Evolutionary conservation across 805 yeast species (phyloP).

Genomic region (Maudiozyma serrabonitensis): DNA sequence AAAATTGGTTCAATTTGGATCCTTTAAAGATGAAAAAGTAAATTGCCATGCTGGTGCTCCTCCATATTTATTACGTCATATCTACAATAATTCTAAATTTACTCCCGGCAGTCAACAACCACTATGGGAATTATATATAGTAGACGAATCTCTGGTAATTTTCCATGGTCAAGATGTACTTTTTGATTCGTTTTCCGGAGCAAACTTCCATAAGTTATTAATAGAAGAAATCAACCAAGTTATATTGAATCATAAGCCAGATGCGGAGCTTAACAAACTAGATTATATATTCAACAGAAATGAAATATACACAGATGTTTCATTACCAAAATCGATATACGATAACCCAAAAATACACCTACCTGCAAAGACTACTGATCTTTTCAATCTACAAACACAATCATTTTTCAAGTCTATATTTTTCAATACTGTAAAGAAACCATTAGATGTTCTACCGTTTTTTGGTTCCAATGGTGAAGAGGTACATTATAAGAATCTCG

Average conservation of each 20-base stretch:
- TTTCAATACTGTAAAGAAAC: constrained; percentile 18
- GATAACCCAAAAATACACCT: constrained; percentile 19
- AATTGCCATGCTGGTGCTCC: constrained; percentile 24
- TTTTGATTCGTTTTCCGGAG: constrained; percentile 26
- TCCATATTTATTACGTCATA: constrained; percentile 20
- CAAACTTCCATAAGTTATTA: constrained; percentile 21
- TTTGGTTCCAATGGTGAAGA: neutral
- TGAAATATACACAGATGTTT: neutral
- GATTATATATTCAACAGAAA: constrained; percentile 3
- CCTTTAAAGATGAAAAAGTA: constrained; percentile 18
- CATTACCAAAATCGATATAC: constrained; percentile 20
- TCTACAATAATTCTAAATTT: constrained; percentile 19
- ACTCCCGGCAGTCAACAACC: constrained; percentile 15
- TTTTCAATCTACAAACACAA: constrained; percentile 21
- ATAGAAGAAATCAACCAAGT: constrained; percentile 11
- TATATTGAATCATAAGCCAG: neutral
- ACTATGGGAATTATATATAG: constrained; percentile 21
- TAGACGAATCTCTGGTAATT: constrained; percentile 20
- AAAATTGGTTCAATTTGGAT: constrained; percentile 17
- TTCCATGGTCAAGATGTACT: constrained; percentile 26
- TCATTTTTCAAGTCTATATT: constrained; percentile 21
- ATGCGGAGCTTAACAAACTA: neutral
- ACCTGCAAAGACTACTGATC: constrained; percentile 18
- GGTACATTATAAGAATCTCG: neutral
- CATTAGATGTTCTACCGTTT: constrained; percentile 11